phyloP scores from a whole-genome alignment of 768 basidiomycete genomes.

The Bullera alba region DNA sequence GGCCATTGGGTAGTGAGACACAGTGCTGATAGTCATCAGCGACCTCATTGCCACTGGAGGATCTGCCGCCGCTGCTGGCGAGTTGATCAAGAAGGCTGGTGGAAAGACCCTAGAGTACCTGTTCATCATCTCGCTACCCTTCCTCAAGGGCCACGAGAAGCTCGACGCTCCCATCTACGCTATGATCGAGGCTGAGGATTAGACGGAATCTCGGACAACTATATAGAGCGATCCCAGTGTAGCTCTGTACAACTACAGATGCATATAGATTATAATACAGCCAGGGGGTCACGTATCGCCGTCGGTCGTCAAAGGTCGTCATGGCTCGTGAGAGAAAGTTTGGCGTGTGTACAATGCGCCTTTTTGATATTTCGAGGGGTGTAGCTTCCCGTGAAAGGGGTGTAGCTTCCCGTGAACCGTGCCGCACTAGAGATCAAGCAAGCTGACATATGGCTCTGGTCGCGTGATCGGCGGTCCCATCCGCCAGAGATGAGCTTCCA shows the following conservation, averaged over 20 bases:
- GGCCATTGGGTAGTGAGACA: too few species aligned
- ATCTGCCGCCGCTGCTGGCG: slow-evolving; percentile 84
- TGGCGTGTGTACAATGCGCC: too few species aligned
- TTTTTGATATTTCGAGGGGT: too few species aligned
- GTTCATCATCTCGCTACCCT: slow-evolving; percentile 71
- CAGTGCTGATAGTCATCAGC: slow-evolving; percentile 18
- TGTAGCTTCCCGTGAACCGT: not conserved
- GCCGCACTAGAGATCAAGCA: not conserved
- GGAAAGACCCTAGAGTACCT: slow-evolving; percentile 85
- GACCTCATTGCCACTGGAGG: slow-evolving; percentile 97
- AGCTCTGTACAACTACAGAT: not conserved
- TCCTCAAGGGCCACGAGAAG: slow-evolving; percentile 56
- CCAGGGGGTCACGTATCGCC: not conserved
- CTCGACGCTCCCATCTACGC: slow-evolving; percentile 84
- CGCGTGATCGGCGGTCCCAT: not conserved
- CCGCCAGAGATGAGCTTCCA: slow-evolving; percentile 9
- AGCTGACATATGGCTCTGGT: not conserved
- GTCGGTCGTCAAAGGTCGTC: not conserved
- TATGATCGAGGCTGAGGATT: slow-evolving; percentile 70
- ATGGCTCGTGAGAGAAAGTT: too few species aligned
- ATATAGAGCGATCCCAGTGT: not conserved
- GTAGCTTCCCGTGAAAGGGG: too few species aligned
- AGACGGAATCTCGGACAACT: slow-evolving; percentile 3
- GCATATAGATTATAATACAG: not conserved
- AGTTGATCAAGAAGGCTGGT: slow-evolving; percentile 73